A percentile compares a stretch with the other conserved stretches of the same genome.
Conservation (phyloP, 208 protist species). For the Plasmodiophora brassicae region DNA sequence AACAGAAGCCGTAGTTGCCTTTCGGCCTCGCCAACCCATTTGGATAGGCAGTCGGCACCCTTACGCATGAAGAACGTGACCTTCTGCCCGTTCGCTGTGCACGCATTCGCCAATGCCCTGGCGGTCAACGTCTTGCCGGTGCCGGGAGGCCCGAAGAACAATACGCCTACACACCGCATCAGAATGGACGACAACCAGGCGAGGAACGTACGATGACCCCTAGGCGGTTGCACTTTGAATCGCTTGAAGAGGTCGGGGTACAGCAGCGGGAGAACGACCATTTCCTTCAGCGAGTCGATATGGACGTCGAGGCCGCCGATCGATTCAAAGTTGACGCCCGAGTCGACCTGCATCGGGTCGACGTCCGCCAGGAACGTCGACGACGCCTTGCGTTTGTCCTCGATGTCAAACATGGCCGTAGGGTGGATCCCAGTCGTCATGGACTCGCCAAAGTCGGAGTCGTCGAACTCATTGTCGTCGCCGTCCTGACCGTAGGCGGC, state of each 20-base stretch:
- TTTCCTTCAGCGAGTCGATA: constrained; percentile 64
- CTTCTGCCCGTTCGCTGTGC: constrained; percentile 37
- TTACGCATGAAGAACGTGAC: constrained; percentile 82
- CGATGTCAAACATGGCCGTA: too few relatives aligned
- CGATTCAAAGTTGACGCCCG: background rate
- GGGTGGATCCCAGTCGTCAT: too few relatives aligned
- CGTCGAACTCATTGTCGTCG: too few relatives aligned
- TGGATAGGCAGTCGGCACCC: constrained; percentile 69
- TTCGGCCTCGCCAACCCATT: constrained; percentile 78
- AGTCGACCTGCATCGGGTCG: background rate
- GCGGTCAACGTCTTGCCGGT: constrained; percentile 51
- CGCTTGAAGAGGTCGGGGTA: constrained; percentile 66
- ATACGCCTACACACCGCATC: too few relatives aligned
- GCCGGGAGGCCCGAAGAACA: constrained; percentile 61
- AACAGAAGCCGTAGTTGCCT: constrained; percentile 71
- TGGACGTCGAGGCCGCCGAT: constrained; percentile 56
- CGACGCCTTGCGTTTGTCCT: too few relatives aligned
- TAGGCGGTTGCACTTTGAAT: constrained; percentile 53
- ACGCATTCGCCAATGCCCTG: constrained; percentile 39
- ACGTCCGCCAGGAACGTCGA: too few relatives aligned
- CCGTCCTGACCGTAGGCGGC: too few relatives aligned
- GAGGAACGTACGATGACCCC: too few relatives aligned
- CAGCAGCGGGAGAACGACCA: constrained; percentile 66
- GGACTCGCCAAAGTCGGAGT: too few relatives aligned
- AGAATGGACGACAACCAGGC: too few relatives aligned